A percentile compares a stretch with the other conserved stretches of the same genome.
These are phyloP conservation scores for Salvia miltiorrhiza DNA, from an alignment of 257 asterid species.

Conservation along the genomic window DNA sequence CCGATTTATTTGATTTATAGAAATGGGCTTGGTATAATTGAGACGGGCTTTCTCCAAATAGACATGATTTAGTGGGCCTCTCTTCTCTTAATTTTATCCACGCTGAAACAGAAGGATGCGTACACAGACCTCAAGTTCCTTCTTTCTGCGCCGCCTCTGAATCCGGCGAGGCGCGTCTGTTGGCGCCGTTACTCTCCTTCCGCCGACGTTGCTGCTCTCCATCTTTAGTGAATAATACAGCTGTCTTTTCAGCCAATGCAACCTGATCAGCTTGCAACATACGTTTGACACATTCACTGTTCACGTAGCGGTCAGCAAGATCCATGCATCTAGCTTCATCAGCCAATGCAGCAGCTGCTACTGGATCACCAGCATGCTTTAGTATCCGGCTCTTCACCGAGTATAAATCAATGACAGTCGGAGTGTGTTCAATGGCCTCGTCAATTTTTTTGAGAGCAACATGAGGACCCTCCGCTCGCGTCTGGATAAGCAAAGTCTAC, in stretches of 20 bases:
- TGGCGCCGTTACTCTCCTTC: too few species aligned
- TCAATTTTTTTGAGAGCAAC: conserved; percentile 76
- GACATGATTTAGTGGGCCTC: too few species aligned
- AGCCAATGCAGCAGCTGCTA: conserved; percentile 92
- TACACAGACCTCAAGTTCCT: too few species aligned
- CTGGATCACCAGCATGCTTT: conserved; percentile 92
- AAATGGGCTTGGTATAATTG: too few species aligned
- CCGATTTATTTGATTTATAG: too few species aligned
- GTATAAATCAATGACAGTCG: conserved; percentile 92
- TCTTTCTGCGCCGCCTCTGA: too few species aligned
- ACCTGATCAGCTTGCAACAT: conserved; percentile 99
- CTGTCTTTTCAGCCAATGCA: conserved; percentile 87
- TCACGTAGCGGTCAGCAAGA: conserved; percentile 97
- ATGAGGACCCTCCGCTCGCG: too few species aligned
- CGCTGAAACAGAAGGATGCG: too few species aligned
- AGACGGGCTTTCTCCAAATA: too few species aligned
- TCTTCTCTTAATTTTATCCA: too few species aligned
- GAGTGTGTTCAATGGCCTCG: conserved; percentile 94
- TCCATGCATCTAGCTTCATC: conserved; percentile 99
- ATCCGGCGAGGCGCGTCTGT: too few species aligned
- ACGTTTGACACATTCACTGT: conserved; percentile 94
- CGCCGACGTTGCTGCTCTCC: conserved; percentile 99
- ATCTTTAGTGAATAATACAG: conserved; percentile 92
- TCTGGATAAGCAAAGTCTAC: too few species aligned
- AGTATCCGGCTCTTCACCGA: conserved; percentile 94